Base-by-base conservation (phyloP, 345 rosid species). In the Lepidium aucheri region DNA sequence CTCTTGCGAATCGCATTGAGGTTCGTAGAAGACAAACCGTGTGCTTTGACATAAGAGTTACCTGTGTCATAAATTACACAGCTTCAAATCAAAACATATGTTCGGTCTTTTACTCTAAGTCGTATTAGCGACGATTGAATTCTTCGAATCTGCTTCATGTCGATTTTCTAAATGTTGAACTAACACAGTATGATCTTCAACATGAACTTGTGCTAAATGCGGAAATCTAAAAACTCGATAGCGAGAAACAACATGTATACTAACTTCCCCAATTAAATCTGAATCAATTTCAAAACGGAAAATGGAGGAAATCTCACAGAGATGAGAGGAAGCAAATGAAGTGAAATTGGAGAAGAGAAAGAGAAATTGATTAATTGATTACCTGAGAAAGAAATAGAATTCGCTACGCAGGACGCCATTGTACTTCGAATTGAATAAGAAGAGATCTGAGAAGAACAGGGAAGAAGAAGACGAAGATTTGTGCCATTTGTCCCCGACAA, bases 11-110 rank as follows among this genome's bases (percentile, higher is more conserved):
- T 72, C 9, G 62, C 62, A 76, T 10, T 20, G 33, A 84, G 76
- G 58, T 76, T 85, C 8, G 73, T 26, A 5, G 78, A 79, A 54
- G 67, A 46, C 18, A 84, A 71, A 30, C 80, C 68, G 33, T 1
- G 20, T 26, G 68, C 60, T 77, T 75, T 78, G 26, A 67, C 45
- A 53, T 65, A 69, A 47, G 77, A 79, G 56, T 84, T 76, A 28
- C 85, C 90, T 85, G 67, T 16, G 12, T 35, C 26, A 42, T 11
- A 53, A 43, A 28, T 28, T 6, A 42, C 12, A 60, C 24, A 40
- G 36, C 6, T n/a, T 43, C 46, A 20, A 35, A 36, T 13, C 46
- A 58, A 18, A 26, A 3, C 6, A 34, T 34, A 26, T 33, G 39
- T 4, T 44, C 15, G 8, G 18, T 20, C 17, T 1, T n/a, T 49